These are phyloP conservation scores for Hemileia vastatrix DNA, from an alignment of 1,284 basidiomycete genomes.

Conservation along the genomic window DNA sequence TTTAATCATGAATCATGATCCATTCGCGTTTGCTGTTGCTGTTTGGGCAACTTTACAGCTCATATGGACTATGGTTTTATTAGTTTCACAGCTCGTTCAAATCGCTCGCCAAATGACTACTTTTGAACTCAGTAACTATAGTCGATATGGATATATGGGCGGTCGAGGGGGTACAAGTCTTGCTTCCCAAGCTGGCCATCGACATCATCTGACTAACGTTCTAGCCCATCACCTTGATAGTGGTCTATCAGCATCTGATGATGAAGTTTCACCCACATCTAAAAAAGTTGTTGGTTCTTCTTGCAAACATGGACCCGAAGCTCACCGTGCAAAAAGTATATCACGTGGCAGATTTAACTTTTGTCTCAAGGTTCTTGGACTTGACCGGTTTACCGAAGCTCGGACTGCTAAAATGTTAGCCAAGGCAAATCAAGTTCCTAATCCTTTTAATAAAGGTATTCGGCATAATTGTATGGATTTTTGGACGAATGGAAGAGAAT, in stretches of 20 bases:
- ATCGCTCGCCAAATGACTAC: slow-evolving; percentile 90
- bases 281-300: neutral
- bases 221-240: no score
- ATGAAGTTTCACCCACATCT: neutral
- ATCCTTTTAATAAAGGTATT: slow-evolving; percentile 85
- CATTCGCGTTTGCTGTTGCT: slow-evolving; percentile 71
- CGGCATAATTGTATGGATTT: slow-evolving; percentile 87
- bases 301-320: neutral
- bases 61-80: slow-evolving; percentile 80
- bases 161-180: slow-evolving; percentile 46
- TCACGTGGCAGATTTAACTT: slow-evolving; percentile 52
- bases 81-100: slow-evolving; percentile 80
- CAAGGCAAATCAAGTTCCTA: slow-evolving; percentile 56
- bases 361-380: slow-evolving; percentile 75
- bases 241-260: neutral
- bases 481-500: slow-evolving; percentile 72
- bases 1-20: slow-evolving; percentile 51
- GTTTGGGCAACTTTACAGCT: slow-evolving; percentile 83
- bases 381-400: slow-evolving; percentile 86
- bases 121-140: slow-evolving; percentile 86
- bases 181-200: slow-evolving; percentile 14
- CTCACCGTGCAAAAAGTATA: neutral
- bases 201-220: slow-evolving; percentile 11
- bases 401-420: slow-evolving; percentile 71
- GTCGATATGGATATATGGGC: slow-evolving; percentile 93